Percentiles rank a stretch among this genome's conserved stretches.
Evolutionary conservation across 192 early-diverging fungal genomes (phyloP).

Genomic region (Chytriomyces sp.): DNA sequence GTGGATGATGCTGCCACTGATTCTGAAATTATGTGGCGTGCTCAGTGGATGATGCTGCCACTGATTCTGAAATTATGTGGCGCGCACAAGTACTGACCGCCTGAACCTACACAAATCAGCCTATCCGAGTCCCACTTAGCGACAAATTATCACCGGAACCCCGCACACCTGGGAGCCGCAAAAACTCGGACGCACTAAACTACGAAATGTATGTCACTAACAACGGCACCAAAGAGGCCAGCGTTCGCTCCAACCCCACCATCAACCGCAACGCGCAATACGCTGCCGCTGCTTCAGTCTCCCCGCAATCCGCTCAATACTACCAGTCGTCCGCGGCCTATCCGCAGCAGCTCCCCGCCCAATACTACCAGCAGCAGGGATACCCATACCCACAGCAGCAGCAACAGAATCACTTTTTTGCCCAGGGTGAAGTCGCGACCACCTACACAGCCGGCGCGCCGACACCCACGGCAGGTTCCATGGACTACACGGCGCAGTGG

Average conservation of each 20-base stretch:
- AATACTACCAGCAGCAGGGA: not conserved
- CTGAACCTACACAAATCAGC: too few relatives aligned
- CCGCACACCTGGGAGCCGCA: not conserved
- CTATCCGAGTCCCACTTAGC: not conserved
- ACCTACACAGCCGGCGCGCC: constrained; percentile 6
- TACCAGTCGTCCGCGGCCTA: not conserved
- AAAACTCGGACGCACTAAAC: not conserved
- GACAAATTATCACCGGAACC: not conserved
- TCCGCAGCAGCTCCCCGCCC: not conserved
- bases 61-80: too few relatives aligned
- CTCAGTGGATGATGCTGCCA: too few relatives aligned
- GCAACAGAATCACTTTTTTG: constrained; percentile 2
- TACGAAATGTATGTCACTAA: not conserved
- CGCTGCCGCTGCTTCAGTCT: not conserved
- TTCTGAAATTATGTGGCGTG: too few relatives aligned
- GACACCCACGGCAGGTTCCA: not conserved
- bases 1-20: too few relatives aligned
- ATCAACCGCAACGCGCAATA: not conserved
- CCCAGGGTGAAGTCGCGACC: not conserved
- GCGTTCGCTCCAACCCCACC: not conserved
- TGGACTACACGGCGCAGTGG: constrained; percentile 25
- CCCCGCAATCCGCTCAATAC: not conserved
- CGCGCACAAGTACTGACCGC: too few relatives aligned
- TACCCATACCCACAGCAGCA: not conserved
- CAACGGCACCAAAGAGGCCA: not conserved